Evolutionary conservation across 306 rosid species (phyloP).

Genomic region (Pterocarpus santalinus): DNA sequence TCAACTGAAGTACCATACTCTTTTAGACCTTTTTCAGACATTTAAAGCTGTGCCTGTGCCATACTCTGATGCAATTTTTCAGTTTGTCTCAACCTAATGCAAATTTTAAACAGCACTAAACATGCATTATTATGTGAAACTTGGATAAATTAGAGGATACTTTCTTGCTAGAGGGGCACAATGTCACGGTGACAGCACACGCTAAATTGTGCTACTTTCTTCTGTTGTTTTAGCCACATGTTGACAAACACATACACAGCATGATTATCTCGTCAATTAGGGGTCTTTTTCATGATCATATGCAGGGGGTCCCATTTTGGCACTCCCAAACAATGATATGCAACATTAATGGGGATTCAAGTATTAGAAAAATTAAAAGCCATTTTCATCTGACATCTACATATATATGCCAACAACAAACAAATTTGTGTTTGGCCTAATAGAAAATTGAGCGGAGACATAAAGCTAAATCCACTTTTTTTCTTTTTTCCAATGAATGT

Average conservation of each 20-base stretch:
- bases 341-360: background rate
- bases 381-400: background rate
- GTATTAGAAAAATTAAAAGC: background rate
- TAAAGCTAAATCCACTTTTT: slow-evolving; percentile 8
- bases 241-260: background rate
- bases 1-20: background rate
- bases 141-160: background rate
- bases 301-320: background rate
- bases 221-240: background rate
- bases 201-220: background rate
- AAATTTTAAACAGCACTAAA: background rate
- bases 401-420: background rate
- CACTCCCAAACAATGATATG: background rate
- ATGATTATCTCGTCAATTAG: background rate
- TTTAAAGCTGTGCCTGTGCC: background rate
- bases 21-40: background rate
- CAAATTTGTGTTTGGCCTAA: background rate
- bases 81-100: background rate
- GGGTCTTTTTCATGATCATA: background rate
- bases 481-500: background rate
- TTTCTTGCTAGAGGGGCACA: background rate
- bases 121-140: background rate
- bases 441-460: background rate
- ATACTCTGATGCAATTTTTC: background rate
- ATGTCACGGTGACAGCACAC: background rate